Conservation (phyloP, 1,284 basidiomycete species). For the Ustilago esculenta region DNA sequence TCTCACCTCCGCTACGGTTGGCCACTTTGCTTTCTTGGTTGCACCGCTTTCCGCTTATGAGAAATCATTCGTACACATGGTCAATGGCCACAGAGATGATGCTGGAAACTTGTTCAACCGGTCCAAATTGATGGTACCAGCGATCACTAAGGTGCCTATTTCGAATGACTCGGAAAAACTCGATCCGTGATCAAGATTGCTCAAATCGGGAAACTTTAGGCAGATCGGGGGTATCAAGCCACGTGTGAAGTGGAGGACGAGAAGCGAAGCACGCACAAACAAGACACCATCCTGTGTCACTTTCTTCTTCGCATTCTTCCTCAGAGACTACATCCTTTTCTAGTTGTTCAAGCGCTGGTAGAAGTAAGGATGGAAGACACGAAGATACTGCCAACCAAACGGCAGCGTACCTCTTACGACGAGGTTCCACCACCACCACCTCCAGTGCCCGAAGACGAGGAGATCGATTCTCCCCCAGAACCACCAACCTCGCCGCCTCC, state of each 20-base stretch:
- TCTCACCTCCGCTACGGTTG: neutral
- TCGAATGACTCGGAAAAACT: too few species aligned
- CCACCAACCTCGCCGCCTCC: conserved; percentile 32
- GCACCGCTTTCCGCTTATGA: too few species aligned
- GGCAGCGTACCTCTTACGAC: conserved; percentile 14
- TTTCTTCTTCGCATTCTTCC: conserved; percentile 2
- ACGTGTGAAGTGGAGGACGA: conserved; percentile 24
- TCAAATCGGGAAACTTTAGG: neutral
- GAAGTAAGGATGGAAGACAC: neutral
- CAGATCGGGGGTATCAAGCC: conserved; percentile 13
- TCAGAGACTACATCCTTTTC: neutral
- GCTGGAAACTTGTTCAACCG: conserved; percentile 8
- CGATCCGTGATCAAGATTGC: too few species aligned
- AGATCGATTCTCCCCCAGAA: conserved; percentile 2
- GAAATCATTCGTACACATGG: neutral
- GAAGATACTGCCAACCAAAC: conserved; percentile 12
- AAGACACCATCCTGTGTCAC: conserved; percentile 9
- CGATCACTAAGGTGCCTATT: neutral
- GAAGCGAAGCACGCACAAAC: conserved; percentile 1
- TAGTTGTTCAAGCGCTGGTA: too few species aligned
- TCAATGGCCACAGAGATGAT: too few species aligned
- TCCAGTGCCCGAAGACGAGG: conserved; percentile 19
- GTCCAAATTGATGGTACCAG: conserved; percentile 2
- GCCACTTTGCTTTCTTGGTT: too few species aligned
- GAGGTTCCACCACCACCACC: conserved; percentile 14